Base-by-base conservation (phyloP, 192 early-diverging fungal genomes). In the Mortierella alpina region DNA sequence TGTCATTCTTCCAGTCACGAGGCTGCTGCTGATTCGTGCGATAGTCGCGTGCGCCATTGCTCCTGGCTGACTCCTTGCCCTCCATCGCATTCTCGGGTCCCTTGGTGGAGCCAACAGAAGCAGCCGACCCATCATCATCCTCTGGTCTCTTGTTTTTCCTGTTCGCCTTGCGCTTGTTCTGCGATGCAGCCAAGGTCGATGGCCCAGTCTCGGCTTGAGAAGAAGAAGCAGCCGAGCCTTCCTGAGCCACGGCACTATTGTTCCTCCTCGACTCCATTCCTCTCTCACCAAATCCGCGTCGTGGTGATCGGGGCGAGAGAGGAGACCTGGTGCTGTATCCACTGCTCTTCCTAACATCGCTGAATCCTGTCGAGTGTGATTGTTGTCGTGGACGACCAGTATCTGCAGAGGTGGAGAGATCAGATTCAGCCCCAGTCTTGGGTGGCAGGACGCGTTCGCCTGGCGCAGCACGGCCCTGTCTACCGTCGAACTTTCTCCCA, bases 211-310 rank as follows among this genome's bases (percentile, higher is more conserved):
- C 22, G 10, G 20, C 20, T 6, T 57, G 56, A 15, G 31, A 3
- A 31, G 31, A 31, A 31, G 31, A 31, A 31, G 31, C 31, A 3
- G 31, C 31, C 31, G 31, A 31, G 31, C 31, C 23, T 5, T 5
- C 12, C 57, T 40, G 58, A 23, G 22, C 31, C 54, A 12, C 22
- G 4, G 18, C 55, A 18, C 0, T 31, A 22, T 56, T 31, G 9
- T 2, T n/a, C 15, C 40, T 56, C 48, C 48, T 73, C 12, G 72
- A 7, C 14, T 73, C 71, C 23, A 39, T 15, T 7, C 62, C 63
- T 47, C 68, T 61, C 18, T 70, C 75, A 9, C 59, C 59, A n/a
- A 76, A 76, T 45, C 74, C 74, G 11, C 74, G 74, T 22, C 66
- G 74, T 31, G 74, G 74, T n/a, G 74, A 73, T 3, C 71, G 63